Base-by-base conservation (phyloP, 371 early-diverging fungal species). In the Mucor mucedo region DNA sequence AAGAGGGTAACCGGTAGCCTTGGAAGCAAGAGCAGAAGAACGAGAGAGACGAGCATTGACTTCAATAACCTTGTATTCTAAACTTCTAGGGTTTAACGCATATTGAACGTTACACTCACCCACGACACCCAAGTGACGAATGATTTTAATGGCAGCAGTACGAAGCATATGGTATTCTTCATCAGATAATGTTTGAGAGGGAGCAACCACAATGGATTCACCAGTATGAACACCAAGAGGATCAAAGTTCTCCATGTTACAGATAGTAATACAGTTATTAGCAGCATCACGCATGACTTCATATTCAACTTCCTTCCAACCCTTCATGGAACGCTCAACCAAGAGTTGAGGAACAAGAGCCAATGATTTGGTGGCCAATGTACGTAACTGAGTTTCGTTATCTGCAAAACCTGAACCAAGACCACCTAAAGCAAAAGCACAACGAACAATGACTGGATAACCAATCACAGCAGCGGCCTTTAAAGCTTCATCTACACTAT, bases 231-330 rank as follows among this genome's bases (percentile, higher is more conserved):
- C 93, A 49, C 95, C 94, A 9, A 93, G 87, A 27, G 97, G 97
- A 73, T 97, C 97, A 85, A 97, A 96, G 90, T 97, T 97, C 76
- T 97, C 96, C 96, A 96, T 97, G 87, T 97, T 97, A 82, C 97
- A 97, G 54, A 97, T 95, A 30, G 97, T 95, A 65, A 97, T 93
- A 79, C 98, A 97, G 84, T 97, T 97, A 82, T 97, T 88, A 54
- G 87, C 84, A 57, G 90, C 86, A 79, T 97, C 98, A 72, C 98
- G 91, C 42, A 97, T 95, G n/a, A 97, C 96, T 78, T 97, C 98
- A 73, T 97, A 97, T 76, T 97, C 98, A 59, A 97, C 87, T 77
- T 97, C 97, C 78, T 97, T 96, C 96, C 98, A 97, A 16, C 98
- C 98, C 78, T 93, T 94, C 95, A 97, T 95, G n/a, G 91, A 90